These are phyloP conservation scores for Syzygium malaccense DNA, from an alignment of 441 rosid genomes.

Conservation along the genomic window DNA sequence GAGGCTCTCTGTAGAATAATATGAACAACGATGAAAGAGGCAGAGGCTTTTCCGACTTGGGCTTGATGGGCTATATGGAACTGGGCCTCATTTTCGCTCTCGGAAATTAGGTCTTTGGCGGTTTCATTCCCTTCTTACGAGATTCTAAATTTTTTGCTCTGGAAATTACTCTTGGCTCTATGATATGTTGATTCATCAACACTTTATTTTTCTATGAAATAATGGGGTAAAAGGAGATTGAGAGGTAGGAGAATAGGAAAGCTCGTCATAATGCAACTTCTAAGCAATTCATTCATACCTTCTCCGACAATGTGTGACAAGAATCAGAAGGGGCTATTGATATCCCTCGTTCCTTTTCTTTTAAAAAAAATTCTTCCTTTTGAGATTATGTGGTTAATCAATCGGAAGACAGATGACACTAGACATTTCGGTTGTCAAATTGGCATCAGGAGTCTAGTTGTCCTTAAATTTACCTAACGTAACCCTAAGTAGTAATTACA, in stretches of 20 bases:
- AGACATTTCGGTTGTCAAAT: not conserved
- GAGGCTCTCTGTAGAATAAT: not conserved
- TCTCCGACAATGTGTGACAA: not conserved
- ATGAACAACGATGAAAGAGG: not conserved
- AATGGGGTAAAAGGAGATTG: not conserved
- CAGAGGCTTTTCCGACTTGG: not conserved
- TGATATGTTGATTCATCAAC: not conserved
- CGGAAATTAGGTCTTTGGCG: not conserved
- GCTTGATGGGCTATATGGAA: not conserved
- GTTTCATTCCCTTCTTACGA: not conserved
- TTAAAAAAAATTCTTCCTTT: not conserved
- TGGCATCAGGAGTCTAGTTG: not conserved
- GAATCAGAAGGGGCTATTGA: not conserved
- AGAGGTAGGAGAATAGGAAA: not conserved
- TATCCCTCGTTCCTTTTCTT: no score
- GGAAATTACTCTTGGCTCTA: not conserved
- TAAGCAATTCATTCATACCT: not conserved
- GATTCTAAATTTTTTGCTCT: not conserved
- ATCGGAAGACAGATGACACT: not conserved
- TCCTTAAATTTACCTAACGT: not conserved
- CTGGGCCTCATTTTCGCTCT: not conserved
- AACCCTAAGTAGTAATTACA: not conserved
- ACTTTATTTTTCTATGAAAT: not conserved
- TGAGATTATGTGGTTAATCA: not conserved
- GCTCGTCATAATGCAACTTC: not conserved